Base-by-base conservation (phyloP, 1,284 basidiomycete genomes). In the Leucoagaricus sp. region DNA sequence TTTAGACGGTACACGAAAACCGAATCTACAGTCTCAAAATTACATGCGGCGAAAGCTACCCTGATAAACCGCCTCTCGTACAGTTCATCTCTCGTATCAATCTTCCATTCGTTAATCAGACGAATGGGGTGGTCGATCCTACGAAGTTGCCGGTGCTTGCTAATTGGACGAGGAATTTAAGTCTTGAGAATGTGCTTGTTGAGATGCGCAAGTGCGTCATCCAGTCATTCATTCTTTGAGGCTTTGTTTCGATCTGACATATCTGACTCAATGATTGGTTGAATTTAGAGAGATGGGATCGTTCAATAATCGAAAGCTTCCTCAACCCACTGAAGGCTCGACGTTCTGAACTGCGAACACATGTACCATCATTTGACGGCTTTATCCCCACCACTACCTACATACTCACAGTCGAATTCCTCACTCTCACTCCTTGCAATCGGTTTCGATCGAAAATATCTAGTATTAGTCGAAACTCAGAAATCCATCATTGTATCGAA, bases 1-100 rank as follows among this genome's bases (percentile, higher is more conserved):
- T 58, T 33, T 57, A 95, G 91, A 96, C 93, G 29, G 94, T 96
- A 10, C 95, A 96, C 75, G 95, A 99, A 83, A 99, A 99, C 76
- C 86, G 96, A 53, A 99, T 99, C 76, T 99, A 98, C 83, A 93
- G 88, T 58, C 84, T 99, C 66, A 93, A 90, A 79, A 96, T 99
- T 70, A 79, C 81, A 67, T 98, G 96, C 69, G 92, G 88, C 34
- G 78, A 86, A 6, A 64, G 71, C 4, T 99, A 99, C 72, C 96
- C 97, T 6, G 92, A 96, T 64, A 61, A 62, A 17, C 90, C 87
- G 3, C 94, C 94, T 10, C 73, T 75, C n/a, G 82, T 96, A 51
- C 83, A 87, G 58, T 99, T 99, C 74, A 70, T 93, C 60, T 96
- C 93, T 50, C 84, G 87, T 60, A 93, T 99, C 65, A 98, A 98